Evolutionary conservation across 352 stramenopile species (phyloP).

Genomic region (Globisporangium barbulae): DNA sequence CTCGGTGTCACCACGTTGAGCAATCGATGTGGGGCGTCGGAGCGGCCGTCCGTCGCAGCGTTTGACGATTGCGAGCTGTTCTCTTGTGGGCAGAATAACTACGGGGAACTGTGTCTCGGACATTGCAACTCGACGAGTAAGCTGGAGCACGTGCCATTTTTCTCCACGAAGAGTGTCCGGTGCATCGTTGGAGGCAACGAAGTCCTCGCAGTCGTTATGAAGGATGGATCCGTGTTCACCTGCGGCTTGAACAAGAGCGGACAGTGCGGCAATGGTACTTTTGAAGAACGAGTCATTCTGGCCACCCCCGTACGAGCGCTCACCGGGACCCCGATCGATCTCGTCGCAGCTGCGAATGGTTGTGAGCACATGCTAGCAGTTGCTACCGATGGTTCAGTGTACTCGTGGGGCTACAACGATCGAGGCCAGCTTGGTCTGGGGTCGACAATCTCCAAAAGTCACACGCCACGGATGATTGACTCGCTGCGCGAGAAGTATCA

Average conservation of each 20-base stretch:
- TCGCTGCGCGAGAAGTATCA: constrained; percentile 81
- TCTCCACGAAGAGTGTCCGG: constrained; percentile 72
- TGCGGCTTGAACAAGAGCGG: constrained; percentile 88
- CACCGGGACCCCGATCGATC: constrained; percentile 55
- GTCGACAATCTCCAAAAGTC: constrained; percentile 84
- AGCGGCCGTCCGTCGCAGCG: constrained; percentile 19
- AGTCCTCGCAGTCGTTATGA: constrained; percentile 82
- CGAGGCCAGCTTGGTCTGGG: constrained; percentile 78
- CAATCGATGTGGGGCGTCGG: constrained; percentile 7
- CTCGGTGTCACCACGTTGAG: neutral
- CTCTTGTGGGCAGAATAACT: constrained; percentile 89
- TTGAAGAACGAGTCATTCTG: constrained; percentile 81
- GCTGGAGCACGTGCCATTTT: constrained; percentile 81
- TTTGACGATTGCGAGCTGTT: constrained; percentile 88
- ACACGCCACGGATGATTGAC: constrained; percentile 80
- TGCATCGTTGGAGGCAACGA: constrained; percentile 81
- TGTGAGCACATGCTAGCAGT: constrained; percentile 88
- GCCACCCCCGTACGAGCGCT: constrained; percentile 71
- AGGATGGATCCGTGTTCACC: constrained; percentile 74
- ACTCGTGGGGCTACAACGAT: constrained; percentile 89
- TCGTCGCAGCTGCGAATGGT: constrained; percentile 78
- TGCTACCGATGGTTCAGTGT: constrained; percentile 66
- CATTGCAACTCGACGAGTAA: constrained; percentile 88
- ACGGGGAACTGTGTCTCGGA: constrained; percentile 80
- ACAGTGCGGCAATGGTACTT: constrained; percentile 85